These are phyloP conservation scores for Paspalum vaginatum DNA, from an alignment of 176 grass and related monocot species.

Conservation along the genomic window DNA sequence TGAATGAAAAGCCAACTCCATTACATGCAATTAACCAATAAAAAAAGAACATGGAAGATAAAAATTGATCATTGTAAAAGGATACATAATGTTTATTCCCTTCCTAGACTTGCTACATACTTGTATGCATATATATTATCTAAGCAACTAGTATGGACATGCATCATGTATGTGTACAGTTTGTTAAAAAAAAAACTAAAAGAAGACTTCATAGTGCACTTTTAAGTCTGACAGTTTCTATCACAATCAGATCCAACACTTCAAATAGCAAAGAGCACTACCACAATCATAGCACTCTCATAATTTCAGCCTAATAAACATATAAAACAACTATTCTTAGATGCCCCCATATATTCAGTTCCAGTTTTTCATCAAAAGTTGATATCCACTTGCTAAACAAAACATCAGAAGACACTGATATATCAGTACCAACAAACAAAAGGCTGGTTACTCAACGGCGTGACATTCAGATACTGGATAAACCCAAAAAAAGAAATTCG, in stretches of 20 bases:
- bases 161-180: background rate
- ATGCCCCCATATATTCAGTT: slow-evolving; percentile 1
- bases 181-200: background rate
- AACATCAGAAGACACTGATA: slow-evolving; percentile 1
- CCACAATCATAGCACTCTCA: slow-evolving; percentile 5
- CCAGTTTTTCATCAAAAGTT: slow-evolving; percentile 9
- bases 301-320: background rate
- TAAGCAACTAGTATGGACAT: slow-evolving; percentile 14
- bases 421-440: background rate
- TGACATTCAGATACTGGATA: background rate
- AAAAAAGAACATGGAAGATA: slow-evolving; percentile 10
- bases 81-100: slow-evolving; percentile 16
- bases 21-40: background rate
- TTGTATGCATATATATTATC: slow-evolving; percentile 10
- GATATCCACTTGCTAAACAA: slow-evolving; percentile 19
- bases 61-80: background rate
- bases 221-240: background rate
- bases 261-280: background rate
- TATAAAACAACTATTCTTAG: background rate
- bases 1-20: slow-evolving; percentile 13
- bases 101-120: slow-evolving; percentile 16
- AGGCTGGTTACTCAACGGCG: background rate
- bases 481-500: background rate
- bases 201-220: slow-evolving; percentile 4
- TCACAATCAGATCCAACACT: slow-evolving; percentile 16